phyloP scores from a whole-genome alignment of 352 stramenopile genomes.

The Plasmopara halstedii region DNA sequence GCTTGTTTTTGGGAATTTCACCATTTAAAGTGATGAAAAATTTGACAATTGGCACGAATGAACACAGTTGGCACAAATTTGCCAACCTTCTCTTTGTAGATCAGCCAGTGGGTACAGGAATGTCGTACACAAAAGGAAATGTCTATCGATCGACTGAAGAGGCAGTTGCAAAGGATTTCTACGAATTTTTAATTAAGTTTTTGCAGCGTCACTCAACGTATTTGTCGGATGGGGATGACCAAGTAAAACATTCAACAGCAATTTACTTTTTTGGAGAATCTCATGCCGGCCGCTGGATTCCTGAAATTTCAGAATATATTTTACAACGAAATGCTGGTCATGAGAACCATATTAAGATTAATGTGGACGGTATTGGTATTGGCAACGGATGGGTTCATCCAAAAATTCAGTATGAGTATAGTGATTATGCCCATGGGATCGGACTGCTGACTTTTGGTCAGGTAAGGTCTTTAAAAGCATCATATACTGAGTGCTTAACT shows the following conservation, averaged over 20 bases:
- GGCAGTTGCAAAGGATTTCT: slow-evolving; percentile 78
- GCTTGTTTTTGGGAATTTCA: slow-evolving; percentile 66
- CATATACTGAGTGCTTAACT: slow-evolving; percentile 63
- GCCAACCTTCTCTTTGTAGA: slow-evolving; percentile 83
- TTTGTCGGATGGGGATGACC: slow-evolving; percentile 31
- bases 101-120: slow-evolving; percentile 72
- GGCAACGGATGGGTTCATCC: slow-evolving; percentile 97
- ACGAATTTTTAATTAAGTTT: slow-evolving; percentile 92
- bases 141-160: slow-evolving; percentile 41
- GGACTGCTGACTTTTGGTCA: slow-evolving; percentile 86
- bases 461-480: slow-evolving; percentile 48
- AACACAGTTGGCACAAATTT: slow-evolving; percentile 64
- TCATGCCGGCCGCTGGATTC: slow-evolving; percentile 96
- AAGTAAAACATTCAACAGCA: slow-evolving; percentile 42
- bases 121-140: slow-evolving; percentile 59
- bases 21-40: slow-evolving; percentile 55
- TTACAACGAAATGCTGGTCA: slow-evolving; percentile 69
- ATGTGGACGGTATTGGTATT: slow-evolving; percentile 88
- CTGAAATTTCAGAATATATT: slow-evolving; percentile 92
- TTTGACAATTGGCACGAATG: slow-evolving; percentile 48
- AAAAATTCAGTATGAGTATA: slow-evolving; percentile 93
- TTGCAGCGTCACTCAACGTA: slow-evolving; percentile 80
- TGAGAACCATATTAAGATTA: slow-evolving; percentile 34
- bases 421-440: slow-evolving; percentile 88
- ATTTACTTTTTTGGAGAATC: slow-evolving; percentile 96